Evolutionary conservation across 192 early-diverging fungal genomes (phyloP).

Genomic region (Haplosporangium gracile): DNA sequence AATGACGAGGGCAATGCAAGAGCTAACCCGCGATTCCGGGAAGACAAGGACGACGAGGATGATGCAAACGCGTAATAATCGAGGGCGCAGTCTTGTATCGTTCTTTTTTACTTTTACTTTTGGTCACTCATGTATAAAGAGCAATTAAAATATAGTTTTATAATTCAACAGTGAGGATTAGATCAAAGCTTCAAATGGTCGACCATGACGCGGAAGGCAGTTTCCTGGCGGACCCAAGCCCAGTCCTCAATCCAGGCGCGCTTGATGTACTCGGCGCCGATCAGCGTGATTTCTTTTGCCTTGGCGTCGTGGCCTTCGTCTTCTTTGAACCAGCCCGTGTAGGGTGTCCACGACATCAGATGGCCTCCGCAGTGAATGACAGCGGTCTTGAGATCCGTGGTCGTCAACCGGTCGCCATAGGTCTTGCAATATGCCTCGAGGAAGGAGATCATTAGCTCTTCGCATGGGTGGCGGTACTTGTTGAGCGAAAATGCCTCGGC

Average conservation of each 20-base stretch:
- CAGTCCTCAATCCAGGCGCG: constrained; percentile 57
- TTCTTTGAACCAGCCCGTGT: constrained; percentile 52
- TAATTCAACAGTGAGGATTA: constrained; percentile 32
- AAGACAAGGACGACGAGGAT: constrained; percentile 12
- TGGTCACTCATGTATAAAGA: neutral
- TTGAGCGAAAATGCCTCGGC: constrained; percentile 49
- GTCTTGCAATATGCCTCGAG: constrained; percentile 42
- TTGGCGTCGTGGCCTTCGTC: constrained; percentile 38
- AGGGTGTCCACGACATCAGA: constrained; percentile 51
- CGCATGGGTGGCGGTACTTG: constrained; percentile 52
- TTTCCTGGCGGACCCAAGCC: constrained; percentile 55
- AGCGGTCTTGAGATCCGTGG: constrained; percentile 44
- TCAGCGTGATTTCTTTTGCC: constrained; percentile 24
- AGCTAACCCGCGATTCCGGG: constrained; percentile 6
- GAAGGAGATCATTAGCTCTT: constrained; percentile 45
- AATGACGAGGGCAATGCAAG: constrained; percentile 15
- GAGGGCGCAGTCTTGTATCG: neutral
- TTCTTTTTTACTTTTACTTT: neutral
- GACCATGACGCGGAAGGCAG: constrained; percentile 40
- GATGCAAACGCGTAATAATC: constrained; percentile 7
- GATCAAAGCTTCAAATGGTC: constrained; percentile 41
- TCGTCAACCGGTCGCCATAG: constrained; percentile 29
- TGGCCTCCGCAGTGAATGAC: constrained; percentile 56
- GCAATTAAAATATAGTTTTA: constrained; percentile 19
- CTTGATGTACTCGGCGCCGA: constrained; percentile 51